These are phyloP conservation scores for Amanita exitialis DNA, from an alignment of 768 basidiomycete species.

Conservation along the genomic window DNA sequence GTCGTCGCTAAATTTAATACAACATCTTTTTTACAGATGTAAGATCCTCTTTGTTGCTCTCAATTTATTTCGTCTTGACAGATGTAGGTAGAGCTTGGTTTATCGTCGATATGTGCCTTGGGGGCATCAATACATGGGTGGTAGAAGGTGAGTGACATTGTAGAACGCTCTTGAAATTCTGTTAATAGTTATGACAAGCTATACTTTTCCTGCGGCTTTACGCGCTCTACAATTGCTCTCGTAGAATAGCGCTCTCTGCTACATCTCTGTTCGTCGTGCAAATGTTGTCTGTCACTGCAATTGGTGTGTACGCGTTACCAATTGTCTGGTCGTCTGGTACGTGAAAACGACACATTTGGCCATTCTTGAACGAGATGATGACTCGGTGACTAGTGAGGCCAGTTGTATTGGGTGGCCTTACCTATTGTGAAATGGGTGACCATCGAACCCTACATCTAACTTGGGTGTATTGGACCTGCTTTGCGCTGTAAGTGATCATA, in stretches of 20 bases:
- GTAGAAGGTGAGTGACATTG: not conserved
- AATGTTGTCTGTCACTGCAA: not conserved
- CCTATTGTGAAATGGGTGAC: not conserved
- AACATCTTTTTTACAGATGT: no score
- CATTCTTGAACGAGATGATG: no score
- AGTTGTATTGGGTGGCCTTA: not conserved
- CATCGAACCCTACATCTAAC: not conserved
- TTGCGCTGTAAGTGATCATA: not conserved
- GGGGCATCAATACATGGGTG: not conserved
- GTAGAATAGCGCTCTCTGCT: not conserved
- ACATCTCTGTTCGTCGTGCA: not conserved
- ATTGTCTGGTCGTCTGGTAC: not conserved
- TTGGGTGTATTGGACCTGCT: not conserved
- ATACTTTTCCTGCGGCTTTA: not conserved
- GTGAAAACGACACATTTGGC: not conserved
- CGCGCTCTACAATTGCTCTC: no score
- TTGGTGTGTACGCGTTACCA: not conserved
- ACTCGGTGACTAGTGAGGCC: not conserved
- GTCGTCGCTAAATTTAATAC: no score
- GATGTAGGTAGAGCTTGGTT: not conserved
- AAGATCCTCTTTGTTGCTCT: no score
- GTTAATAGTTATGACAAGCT: not conserved
- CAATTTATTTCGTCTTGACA: no score
- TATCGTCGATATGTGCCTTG: not conserved
- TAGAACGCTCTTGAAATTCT: no score